phyloP scores from a whole-genome alignment of 176 grass and related monocot genomes.

The Canna indica region DNA sequence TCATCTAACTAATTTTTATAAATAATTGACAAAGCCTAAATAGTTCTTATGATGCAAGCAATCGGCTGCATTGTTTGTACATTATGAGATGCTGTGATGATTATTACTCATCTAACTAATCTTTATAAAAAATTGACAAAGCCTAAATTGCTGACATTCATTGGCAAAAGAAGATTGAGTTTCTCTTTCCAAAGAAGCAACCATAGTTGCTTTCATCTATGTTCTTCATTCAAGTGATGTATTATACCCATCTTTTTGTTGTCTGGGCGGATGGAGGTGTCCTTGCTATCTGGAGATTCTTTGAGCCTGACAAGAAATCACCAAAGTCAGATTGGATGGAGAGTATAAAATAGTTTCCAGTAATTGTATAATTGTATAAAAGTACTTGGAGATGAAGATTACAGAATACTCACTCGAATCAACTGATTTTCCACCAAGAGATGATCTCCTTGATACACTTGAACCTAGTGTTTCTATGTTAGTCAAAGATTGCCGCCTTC shows the following conservation, averaged over 20 bases:
- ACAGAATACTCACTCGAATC: slow-evolving; percentile 40
- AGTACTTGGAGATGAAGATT: background rate
- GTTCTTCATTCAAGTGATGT: no score
- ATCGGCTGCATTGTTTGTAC: no score
- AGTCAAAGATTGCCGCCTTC: slow-evolving; percentile 57
- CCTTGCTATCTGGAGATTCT: background rate
- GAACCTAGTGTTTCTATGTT: slow-evolving; percentile 26
- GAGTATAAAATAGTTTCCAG: background rate
- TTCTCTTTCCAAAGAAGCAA: background rate
- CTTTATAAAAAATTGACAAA: no score
- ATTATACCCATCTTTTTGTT: slow-evolving; percentile 2
- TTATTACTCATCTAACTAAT: no score
- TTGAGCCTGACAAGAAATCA: slow-evolving; percentile 4
- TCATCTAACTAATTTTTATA: no score
- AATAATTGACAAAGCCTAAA: no score
- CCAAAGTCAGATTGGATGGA: background rate
- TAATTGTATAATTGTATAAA: background rate
- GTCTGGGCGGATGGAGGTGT: slow-evolving; percentile 3
- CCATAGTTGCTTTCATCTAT: background rate
- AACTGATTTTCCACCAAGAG: slow-evolving; percentile 53
- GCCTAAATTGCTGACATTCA: no score
- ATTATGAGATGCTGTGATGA: no score
- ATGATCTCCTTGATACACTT: slow-evolving; percentile 62
- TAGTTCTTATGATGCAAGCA: no score
- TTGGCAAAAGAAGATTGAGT: no score